Evolutionary conservation across 768 basidiomycete species (phyloP).

Genomic region (Podaxis sp.): DNA sequence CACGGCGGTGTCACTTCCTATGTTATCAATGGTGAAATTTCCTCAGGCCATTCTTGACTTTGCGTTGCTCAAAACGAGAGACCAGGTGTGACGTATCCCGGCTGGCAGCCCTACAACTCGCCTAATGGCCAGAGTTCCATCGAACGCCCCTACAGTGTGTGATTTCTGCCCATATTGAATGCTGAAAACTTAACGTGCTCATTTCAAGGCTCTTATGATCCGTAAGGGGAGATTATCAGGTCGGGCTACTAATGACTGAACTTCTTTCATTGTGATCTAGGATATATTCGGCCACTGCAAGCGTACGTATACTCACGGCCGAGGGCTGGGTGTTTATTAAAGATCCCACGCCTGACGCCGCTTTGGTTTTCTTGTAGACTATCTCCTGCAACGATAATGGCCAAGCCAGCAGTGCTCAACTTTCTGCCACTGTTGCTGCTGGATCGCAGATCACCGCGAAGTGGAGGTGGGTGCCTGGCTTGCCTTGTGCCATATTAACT

Average conservation of each 20-base stretch:
- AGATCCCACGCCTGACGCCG: neutral
- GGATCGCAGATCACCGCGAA: constrained; percentile 32
- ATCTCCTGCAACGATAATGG: constrained; percentile 37
- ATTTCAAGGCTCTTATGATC: constrained; percentile 29
- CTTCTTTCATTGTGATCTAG: constrained; percentile 13
- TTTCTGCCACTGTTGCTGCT: constrained; percentile 33
- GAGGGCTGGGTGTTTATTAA: neutral
- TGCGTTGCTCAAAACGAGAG: too few species aligned
- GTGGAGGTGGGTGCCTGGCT: constrained; percentile 25
- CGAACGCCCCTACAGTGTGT: constrained; percentile 25
- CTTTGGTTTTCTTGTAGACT: constrained; percentile 18
- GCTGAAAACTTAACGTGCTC: neutral
- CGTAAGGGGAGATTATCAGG: constrained; percentile 23
- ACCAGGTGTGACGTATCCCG: constrained; percentile 30
- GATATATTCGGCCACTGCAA: constrained; percentile 25
- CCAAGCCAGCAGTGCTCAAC: constrained; percentile 27
- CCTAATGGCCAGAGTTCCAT: constrained; percentile 32
- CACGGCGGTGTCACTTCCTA: constrained; percentile 37
- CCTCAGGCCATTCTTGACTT: neutral
- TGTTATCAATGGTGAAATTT: constrained; percentile 29
- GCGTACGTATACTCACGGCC: constrained; percentile 12
- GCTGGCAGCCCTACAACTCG: constrained; percentile 36
- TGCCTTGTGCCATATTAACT: neutral
- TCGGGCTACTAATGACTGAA: neutral
- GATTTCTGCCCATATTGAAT: neutral